Conservation (phyloP, 495 filamentous ascomycete genomes). For the Hyaloscypha variabilis region DNA sequence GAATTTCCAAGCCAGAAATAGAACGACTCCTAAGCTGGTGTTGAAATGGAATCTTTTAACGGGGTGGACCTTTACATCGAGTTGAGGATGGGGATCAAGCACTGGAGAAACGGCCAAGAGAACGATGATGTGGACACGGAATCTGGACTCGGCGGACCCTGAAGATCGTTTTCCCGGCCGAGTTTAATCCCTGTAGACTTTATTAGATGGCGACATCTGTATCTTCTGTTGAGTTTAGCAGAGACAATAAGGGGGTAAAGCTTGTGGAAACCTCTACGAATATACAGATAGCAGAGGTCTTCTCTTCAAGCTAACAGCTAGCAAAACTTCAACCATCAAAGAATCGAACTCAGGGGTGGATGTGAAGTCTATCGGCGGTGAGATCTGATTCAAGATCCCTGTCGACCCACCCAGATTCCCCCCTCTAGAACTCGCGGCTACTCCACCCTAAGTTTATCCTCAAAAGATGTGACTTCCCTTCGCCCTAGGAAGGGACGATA, state of each 20-base stretch:
- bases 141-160: neutral
- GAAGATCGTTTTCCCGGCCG: neutral
- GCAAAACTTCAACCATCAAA: too few relatives aligned
- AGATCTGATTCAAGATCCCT: neutral
- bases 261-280: too few relatives aligned
- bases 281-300: too few relatives aligned
- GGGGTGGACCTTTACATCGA: neutral
- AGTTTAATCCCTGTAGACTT: neutral
- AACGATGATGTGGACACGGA: neutral
- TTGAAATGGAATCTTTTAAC: neutral
- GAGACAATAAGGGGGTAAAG: too few relatives aligned
- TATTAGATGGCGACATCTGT: neutral
- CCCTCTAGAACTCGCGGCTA: neutral
- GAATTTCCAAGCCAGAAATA: neutral
- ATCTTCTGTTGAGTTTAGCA: neutral
- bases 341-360: too few relatives aligned
- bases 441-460: neutral
- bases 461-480: constrained; percentile 2
- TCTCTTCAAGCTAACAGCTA: too few relatives aligned
- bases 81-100: neutral
- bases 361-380: neutral
- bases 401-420: neutral
- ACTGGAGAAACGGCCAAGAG: neutral
- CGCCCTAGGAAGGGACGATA: neutral
- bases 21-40: neutral